Evolutionary conservation across 306 rosid genomes (phyloP), one percentile per base, ranked within the genome.

Genomic region (Fagus sylvatica): DNA sequence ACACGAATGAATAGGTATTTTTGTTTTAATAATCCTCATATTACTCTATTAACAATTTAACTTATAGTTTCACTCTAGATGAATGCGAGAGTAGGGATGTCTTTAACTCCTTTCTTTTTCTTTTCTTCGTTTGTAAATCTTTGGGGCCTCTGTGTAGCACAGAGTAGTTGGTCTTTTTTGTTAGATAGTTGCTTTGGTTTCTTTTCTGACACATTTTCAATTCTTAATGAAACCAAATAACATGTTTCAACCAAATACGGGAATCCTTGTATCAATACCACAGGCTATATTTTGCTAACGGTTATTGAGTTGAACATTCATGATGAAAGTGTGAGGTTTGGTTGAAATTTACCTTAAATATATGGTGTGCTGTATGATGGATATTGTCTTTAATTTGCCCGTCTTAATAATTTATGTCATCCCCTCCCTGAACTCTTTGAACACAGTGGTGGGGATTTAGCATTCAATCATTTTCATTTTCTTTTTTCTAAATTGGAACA

Each of bases 1-100:
- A 82, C 90, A 7, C 86, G 73, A 57, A 89, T 95, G 96, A 95
- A 95, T 87, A 91, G 94, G 98, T 92, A 77, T 67, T 37, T 33
- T 36, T 34, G 53, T 36, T 68, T 32, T 74, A 32, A 48, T 33
- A 53, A 72, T 69, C 51, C 19, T 46, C 30, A n/a, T 32, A 28
- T 42, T 56, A 69, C 55, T 30, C 30, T 28, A 28, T 43, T 22
- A 46, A 46, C 19, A 30, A 13, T 22, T 11, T 69, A 12, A 48
- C 55, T 3, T 42, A 69, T 28, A 69, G 57, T 30, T 69, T 69
- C 37, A 10, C 71, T 69, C 16, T 9, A 43, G 55, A 46, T 69
- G 55, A 69, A 69, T 69, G 36, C 19, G 9, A 41, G 51, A 19
- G 15, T 19, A 22, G 72, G 36, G 51, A 7, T 65, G n/a, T 65